phyloP scores from a whole-genome alignment of 805 yeast genomes.

The Metschnikowia gelsemii region DNA sequence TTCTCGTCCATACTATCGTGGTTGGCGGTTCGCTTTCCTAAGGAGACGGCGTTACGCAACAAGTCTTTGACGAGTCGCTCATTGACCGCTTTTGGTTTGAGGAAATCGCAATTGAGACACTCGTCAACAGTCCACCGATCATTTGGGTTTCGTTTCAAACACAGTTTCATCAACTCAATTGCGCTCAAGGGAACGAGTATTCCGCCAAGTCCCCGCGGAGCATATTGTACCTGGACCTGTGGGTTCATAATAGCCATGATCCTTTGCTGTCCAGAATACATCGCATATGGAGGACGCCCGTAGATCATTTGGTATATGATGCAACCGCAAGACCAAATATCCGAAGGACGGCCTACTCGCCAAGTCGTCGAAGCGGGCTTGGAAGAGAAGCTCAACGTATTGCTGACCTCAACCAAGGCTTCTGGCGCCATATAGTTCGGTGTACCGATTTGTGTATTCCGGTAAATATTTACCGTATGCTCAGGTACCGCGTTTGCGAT shows the following conservation, averaged over 20 bases:
- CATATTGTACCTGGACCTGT: constrained; percentile 65
- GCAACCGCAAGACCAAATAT: constrained; percentile 98
- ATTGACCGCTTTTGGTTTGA: constrained; percentile 73
- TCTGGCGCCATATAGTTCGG: constrained; percentile 99
- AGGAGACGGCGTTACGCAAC: constrained; percentile 73
- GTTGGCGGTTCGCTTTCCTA: constrained; percentile 52
- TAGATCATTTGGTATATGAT: constrained; percentile 93
- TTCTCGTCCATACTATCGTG: constrained; percentile 39
- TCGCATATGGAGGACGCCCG: constrained; percentile 88
- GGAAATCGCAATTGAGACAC: constrained; percentile 60
- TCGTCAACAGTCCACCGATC: constrained; percentile 64
- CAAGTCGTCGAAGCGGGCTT: constrained; percentile 34
- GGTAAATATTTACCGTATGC: constrained; percentile 82
- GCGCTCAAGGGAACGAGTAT: constrained; percentile 66
- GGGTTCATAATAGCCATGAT: constrained; percentile 86
- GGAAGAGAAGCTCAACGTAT: constrained; percentile 16
- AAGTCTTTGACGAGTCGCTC: constrained; percentile 64
- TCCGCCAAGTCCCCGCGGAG: constrained; percentile 60
- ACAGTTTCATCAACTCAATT: constrained; percentile 67
- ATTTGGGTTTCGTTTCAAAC: constrained; percentile 69
- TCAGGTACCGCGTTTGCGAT: constrained; percentile 93
- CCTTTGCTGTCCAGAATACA: constrained; percentile 71
- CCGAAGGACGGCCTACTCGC: constrained; percentile 94
- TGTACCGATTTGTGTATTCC: constrained; percentile 91
- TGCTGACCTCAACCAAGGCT: constrained; percentile 65